Base-by-base conservation (phyloP, 1,139 yeast genomes). In the Geotrichum carabidarum region DNA sequence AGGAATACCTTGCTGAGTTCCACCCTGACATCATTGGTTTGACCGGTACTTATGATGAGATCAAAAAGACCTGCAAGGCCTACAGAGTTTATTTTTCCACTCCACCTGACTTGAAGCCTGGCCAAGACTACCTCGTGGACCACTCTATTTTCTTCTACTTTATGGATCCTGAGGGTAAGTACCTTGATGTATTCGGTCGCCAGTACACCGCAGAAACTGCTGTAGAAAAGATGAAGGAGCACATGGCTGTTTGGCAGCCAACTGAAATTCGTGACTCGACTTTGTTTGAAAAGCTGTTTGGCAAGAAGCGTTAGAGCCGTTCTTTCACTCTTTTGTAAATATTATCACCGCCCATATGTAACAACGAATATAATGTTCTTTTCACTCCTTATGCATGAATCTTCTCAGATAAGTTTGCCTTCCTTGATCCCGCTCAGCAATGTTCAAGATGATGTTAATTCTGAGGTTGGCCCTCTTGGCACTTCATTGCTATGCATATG, bases 121-220 rank as follows among this genome's bases (percentile, higher is more conserved):
- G 97, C 34, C 96, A 93, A 71, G 97, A 93, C 64, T 93, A 93
- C 68, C 78, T 93, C 60, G 99, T 93, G 17, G 99, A 93, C 68
- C 99, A 93, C 71, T 89, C 97, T 7, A 91, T 93, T 57, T 93
- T 91, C 79, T 91, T 90, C 71, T 93, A 93, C 68, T 76, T 93
- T 63, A 89, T 93, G 95, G 98, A 93, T 68, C 91, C 96, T 17
- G 98, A 93, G 69, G 99, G 98, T 50, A 82, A 86, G 63, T 93
- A 89, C 66, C 86, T 91, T 54, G 97, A 93, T 70, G 98, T 93
- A 12, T 78, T 93, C 63, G 99, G 99, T 48, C 83, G 95, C 68
- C 93, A 91, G 64, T 89, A 85, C 62, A 86, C 83, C 52, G 91
- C 90, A 22, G 77, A 78, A 36, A 84, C 84, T 57, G 96, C 95